Conservation (phyloP, 108 stramenopile species). For the Seminavis robusta region DNA sequence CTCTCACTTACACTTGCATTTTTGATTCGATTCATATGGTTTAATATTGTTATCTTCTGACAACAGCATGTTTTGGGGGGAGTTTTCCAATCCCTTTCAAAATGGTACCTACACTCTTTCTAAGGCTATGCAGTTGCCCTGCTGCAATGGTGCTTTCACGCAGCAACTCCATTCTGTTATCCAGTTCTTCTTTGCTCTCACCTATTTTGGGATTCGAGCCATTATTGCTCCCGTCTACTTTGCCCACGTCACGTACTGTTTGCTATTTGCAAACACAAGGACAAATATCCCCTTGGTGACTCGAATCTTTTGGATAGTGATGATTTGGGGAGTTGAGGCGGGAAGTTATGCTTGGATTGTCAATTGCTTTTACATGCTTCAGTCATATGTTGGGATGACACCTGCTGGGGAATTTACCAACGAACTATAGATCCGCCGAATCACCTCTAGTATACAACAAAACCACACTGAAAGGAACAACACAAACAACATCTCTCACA, state of each 20-base stretch:
- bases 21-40: no score
- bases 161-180: conserved; percentile 24
- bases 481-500: no score
- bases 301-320: conserved; percentile 41
- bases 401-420: neutral
- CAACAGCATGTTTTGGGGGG: conserved; percentile 72
- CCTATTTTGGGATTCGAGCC: conserved; percentile 42
- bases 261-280: conserved; percentile 30
- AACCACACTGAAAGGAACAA: neutral
- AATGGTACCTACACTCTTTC: conserved; percentile 34
- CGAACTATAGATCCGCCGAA: no score
- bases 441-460: neutral
- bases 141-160: conserved; percentile 31
- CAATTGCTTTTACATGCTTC: conserved; percentile 18
- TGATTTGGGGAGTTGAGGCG: conserved; percentile 53
- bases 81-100: conserved; percentile 58
- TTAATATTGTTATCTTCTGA: no score
- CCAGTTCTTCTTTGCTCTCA: conserved; percentile 27
- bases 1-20: neutral
- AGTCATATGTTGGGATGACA: no score
- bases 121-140: conserved; percentile 39
- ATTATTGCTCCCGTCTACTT: conserved; percentile 34
- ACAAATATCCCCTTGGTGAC: conserved; percentile 37
- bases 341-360: conserved; percentile 47
- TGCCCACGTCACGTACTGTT: conserved; percentile 39